phyloP scores from a whole-genome alignment of 2,329 filamentous ascomycete species.

The Exophiala mesophila region DNA sequence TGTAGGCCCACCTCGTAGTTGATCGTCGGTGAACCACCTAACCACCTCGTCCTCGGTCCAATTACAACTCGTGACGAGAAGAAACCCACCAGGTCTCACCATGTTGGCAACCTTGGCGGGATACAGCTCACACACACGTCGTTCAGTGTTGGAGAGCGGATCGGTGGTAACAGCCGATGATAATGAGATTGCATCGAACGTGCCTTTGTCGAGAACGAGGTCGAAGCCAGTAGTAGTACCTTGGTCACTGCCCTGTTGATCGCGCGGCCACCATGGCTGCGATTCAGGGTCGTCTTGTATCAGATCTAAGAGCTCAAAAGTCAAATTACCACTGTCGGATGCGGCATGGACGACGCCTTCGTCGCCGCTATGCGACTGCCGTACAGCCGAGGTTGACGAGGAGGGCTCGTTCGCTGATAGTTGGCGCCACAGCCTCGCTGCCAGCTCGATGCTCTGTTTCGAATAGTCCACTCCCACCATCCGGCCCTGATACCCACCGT shows the following conservation, averaged over 20 bases:
- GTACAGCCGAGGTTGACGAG: neutral
- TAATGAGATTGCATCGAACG: slow-evolving; percentile 92
- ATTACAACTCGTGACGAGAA: slow-evolving; percentile 93
- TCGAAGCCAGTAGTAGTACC: slow-evolving; percentile 70
- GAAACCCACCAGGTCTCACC: slow-evolving; percentile 64
- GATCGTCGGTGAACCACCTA: slow-evolving; percentile 62
- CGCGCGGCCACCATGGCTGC: slow-evolving; percentile 37
- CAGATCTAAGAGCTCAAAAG: slow-evolving; percentile 31
- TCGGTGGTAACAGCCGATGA: slow-evolving; percentile 31
- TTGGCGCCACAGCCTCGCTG: slow-evolving; percentile 55
- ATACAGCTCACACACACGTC: slow-evolving; percentile 69
- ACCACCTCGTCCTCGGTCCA: slow-evolving; percentile 89
- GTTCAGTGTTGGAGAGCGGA: slow-evolving; percentile 28
- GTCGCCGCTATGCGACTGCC: slow-evolving; percentile 22
- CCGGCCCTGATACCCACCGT: slow-evolving; percentile 58
- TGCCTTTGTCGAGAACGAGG: slow-evolving; percentile 94
- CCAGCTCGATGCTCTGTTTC: slow-evolving; percentile 65
- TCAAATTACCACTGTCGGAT: slow-evolving; percentile 21
- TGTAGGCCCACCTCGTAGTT: slow-evolving; percentile 21
- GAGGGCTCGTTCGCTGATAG: neutral
- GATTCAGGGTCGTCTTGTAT: slow-evolving; percentile 16
- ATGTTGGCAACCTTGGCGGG: slow-evolving; percentile 62
- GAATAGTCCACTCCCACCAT: slow-evolving; percentile 91
- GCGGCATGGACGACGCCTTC: slow-evolving; percentile 16
- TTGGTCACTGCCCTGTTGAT: no score